Evolutionary conservation across 306 rosid species (phyloP), one percentile per base, ranked within the genome.

Genomic region (Dalbergia oliveri): DNA sequence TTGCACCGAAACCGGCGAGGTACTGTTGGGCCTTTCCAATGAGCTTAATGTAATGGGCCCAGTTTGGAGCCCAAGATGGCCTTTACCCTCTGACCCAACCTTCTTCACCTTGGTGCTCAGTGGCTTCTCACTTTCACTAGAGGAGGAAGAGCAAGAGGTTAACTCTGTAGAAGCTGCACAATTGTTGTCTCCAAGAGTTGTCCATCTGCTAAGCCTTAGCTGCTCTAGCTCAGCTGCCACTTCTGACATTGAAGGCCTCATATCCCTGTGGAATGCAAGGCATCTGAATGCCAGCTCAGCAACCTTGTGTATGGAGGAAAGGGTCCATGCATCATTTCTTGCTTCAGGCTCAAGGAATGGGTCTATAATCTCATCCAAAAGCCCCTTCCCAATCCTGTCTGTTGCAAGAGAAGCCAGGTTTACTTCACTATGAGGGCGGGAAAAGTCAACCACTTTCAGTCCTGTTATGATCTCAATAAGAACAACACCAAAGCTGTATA

Each of bases 221-320:
- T 87, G 86, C 49, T 93, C 99, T 31, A 95, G 64, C 71, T 93
- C 99, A 18, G 88, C 89, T 9, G 91, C 91, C 71, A 93, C 99
- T 81, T 95, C 99, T 65, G 73, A 85, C 98, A 95, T 95, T 1
- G 93, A 88, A 69, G 99, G 99, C 68, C 99, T 90, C 93, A 89
- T 88, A 73, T 95, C 99, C 58, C 97, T 85, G 64, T 95, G 90
- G 84, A 88, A 95, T 34, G 99, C 97, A 37, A 95, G 88, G 82
- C 99, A 95, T 63, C 98, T 82, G 31, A 95, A 95, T 79, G 98
- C 98, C 56, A 95, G 33, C 88, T 95, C 99, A 8, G 91, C 94
- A n/a, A 89, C 89, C 75, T 90, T 95, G 72, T 83, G 93, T 59
- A 90, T 73, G 2, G 97, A 86, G 0, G 82, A 78, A 73, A 84